These are phyloP conservation scores for Piper longum DNA, from an alignment of 164 flowering plant genomes.

Conservation along the genomic window DNA sequence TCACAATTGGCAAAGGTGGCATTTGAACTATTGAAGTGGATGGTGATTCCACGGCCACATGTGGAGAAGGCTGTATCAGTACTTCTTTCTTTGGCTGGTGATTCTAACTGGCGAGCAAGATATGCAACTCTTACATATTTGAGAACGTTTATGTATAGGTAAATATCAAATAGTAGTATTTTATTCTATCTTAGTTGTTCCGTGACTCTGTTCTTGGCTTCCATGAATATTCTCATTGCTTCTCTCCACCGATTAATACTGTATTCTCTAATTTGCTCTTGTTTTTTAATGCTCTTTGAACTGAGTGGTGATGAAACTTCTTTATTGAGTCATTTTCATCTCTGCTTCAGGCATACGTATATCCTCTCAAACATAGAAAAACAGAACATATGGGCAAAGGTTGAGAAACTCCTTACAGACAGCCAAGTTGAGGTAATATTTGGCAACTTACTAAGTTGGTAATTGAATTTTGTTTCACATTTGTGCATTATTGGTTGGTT, in stretches of 20 bases:
- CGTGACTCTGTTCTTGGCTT: not conserved
- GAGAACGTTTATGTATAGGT: conserved; percentile 87
- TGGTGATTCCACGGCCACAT: conserved; percentile 53
- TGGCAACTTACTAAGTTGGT: not conserved
- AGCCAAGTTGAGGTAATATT: conserved; percentile 84
- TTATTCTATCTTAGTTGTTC: too few relatives aligned
- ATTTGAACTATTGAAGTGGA: conserved; percentile 92
- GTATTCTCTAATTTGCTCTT: not conserved
- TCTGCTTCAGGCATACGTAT: conserved; percentile 56
- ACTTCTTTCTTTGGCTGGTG: conserved; percentile 56
- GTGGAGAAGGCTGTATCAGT: conserved; percentile 56
- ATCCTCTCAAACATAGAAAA: conserved; percentile 50
- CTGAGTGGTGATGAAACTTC: not conserved
- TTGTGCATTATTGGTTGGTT: not conserved
- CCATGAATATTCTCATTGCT: too few relatives aligned
- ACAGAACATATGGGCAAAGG: conserved; percentile 69
- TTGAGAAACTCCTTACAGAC: conserved; percentile 67
- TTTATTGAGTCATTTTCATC: not conserved
- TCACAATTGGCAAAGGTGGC: conserved; percentile 85
- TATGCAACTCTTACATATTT: conserved; percentile 84
- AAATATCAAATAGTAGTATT: not conserved
- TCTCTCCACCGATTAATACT: not conserved
- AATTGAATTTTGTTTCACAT: not conserved
- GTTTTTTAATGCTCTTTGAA: not conserved
- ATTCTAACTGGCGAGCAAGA: conserved; percentile 89